phyloP scores from a whole-genome alignment of 371 early-diverging fungal genomes.

The Lichtheimia ornata region DNA sequence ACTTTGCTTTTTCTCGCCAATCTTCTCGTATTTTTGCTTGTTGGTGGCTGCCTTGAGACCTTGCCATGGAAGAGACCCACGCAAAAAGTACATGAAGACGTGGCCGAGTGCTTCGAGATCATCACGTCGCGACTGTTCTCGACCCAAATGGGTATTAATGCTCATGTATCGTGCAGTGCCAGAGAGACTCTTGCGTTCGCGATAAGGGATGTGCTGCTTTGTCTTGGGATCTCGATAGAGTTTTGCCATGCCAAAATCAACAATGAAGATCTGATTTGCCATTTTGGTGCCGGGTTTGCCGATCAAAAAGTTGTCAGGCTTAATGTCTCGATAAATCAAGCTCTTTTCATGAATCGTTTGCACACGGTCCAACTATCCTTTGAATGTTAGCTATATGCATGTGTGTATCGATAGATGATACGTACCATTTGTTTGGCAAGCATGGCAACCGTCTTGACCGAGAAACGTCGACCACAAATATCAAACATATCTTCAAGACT shows the following conservation, averaged over 20 bases:
- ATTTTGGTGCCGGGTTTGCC: slow-evolving; percentile 62
- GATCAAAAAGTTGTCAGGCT: slow-evolving; percentile 97
- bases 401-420: background rate
- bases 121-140: slow-evolving; percentile 91
- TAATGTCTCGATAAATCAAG: slow-evolving; percentile 97
- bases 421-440: slow-evolving; percentile 91
- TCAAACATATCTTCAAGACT: slow-evolving; percentile 96
- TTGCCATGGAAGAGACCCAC: slow-evolving; percentile 92
- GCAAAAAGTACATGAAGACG: slow-evolving; percentile 90
- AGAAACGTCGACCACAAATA: slow-evolving; percentile 86
- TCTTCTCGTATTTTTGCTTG: slow-evolving; percentile 90
- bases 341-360: slow-evolving; percentile 93
- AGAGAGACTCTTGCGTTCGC: slow-evolving; percentile 78
- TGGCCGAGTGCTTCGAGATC: slow-evolving; percentile 93
- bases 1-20: slow-evolving; percentile 87
- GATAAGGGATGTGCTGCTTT: slow-evolving; percentile 80
- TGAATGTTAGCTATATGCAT: background rate
- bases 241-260: slow-evolving; percentile 94
- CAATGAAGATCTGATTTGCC: slow-evolving; percentile 59
- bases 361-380: slow-evolving; percentile 71
- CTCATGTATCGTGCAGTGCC: slow-evolving; percentile 94
- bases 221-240: slow-evolving; percentile 82
- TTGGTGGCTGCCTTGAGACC: slow-evolving; percentile 88
- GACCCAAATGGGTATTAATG: slow-evolving; percentile 86
- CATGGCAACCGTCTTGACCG: slow-evolving; percentile 93